Evolutionary conservation across 352 stramenopile species (phyloP).

Genomic region (Albugo laibachii): DNA sequence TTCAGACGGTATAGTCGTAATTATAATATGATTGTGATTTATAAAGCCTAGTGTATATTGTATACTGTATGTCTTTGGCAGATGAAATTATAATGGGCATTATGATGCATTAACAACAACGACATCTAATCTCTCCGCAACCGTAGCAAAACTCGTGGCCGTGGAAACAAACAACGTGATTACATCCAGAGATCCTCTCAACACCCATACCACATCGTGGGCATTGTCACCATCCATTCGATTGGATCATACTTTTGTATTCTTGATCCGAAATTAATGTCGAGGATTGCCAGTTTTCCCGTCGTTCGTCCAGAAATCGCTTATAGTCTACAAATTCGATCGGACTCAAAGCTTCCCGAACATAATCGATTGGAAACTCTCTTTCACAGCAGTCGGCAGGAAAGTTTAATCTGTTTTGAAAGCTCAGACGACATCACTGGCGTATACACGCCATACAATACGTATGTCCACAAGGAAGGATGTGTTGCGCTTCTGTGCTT

Average conservation of each 20-base stretch:
- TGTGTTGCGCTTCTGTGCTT: too few species aligned
- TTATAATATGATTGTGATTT: too few species aligned
- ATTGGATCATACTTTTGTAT: conserved; percentile 21
- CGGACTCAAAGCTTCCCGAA: conserved; percentile 16
- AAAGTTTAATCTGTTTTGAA: conserved; percentile 28
- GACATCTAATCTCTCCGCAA: conserved; percentile 8
- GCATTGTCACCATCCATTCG: conserved; percentile 25
- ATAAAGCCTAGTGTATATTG: too few species aligned
- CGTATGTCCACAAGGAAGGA: too few species aligned
- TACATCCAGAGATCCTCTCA: conserved; percentile 26
- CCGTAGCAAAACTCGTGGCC: conserved; percentile 40
- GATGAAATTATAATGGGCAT: too few species aligned
- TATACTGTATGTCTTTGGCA: too few species aligned
- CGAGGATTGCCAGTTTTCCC: conserved; percentile 12
- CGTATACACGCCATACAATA: too few species aligned
- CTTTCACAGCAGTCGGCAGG: conserved; percentile 52
- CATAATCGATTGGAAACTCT: conserved; percentile 44
- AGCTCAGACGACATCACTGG: conserved; percentile 22
- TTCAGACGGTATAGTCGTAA: too few species aligned
- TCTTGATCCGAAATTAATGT: conserved; percentile 37
- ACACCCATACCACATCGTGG: conserved; percentile 48
- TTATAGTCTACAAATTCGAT: conserved; percentile 20
- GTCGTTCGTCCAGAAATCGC: conserved; percentile 29
- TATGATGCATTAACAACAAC: too few species aligned
- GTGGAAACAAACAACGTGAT: conserved; percentile 31